Base-by-base conservation (phyloP, 192 early-diverging fungal genomes). In the Pilaira anomala region DNA sequence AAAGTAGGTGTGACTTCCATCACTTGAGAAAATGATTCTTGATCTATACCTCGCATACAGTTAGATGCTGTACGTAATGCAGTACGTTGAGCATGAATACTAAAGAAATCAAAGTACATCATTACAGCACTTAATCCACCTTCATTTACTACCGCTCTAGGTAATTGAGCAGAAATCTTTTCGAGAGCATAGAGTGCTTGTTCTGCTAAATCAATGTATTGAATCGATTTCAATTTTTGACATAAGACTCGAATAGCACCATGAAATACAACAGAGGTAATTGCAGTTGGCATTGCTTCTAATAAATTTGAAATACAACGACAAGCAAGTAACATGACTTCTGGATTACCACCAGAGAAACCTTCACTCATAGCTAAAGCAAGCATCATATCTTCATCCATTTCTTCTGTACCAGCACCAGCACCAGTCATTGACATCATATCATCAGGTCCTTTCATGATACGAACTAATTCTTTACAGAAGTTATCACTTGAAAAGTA, bases 191-290 rank as follows among this genome's bases (percentile, higher is more conserved):
- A 74, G 55, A 96, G 73, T 0, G 92, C 88, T 62, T 90, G 89
- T 70, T 97, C 95, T 6, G 94, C 95, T 44, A 97, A 78, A 60
- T 97, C 95, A 54, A 96, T 95, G 57, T 91, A 96, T 63, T 94
- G 87, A 53, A 97, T 89, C 56, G 91, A 87, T 57, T 81, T 75
- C 25, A 97, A 73, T 67, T 93, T 94, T 30, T 75, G 71, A 26
- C 91, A 85, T 7, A 97, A 75, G 0, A 86, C 86, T 18, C 80
- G 67, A 0, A 94, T 78, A 9, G 83, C 89, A 2, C 86, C 87
- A 66, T 85, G 73, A 8, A 87, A 82, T 6, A 91, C 82, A 28
- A 95, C 78, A 7, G 80, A 78, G 0, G 78, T 72, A 6, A 84
- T 74, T 5, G 85, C 72, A 2, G 82, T 70, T 2, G 95, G 95